Base-by-base conservation (phyloP, 139 green algal genomes). In the Mesostigma viride region DNA sequence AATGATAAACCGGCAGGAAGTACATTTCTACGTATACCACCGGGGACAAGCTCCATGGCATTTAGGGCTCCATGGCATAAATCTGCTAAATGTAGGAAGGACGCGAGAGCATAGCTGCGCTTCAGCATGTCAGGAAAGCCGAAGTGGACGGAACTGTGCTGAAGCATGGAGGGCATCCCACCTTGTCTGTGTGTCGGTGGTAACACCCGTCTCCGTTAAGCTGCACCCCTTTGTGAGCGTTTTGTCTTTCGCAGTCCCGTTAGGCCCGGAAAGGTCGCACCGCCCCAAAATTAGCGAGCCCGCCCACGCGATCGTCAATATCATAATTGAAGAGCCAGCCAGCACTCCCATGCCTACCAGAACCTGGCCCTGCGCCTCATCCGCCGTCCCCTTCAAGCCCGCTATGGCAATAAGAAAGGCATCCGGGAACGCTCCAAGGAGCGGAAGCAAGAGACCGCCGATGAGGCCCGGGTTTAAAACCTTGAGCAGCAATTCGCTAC, bases 401-500 rank as follows among this genome's bases (percentile, higher is more conserved):
- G 66, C 69, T 3, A 72, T 74, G 44, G 79, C 35, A 14, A 88
- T 81, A 64, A 88, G 79, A 3, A 84, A 45, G 4, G 69, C 61
- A 33, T 88, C 82, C 6, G 82, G 82, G 27, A 85, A 63, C 0
- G 82, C 80, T 17, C 82, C 82, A 4, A 88, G 71, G 46, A 83
- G 58, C 0, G 82, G 82, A 35, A 88, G 76, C 8, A 84, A 28
- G 56, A 86, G 67, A 0, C 79, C 82, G 30, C 71, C 71, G 31
- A 68, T 68, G 40, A 79, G 24, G 11, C 83, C 83, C 0, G 83
- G 83, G 64, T 79, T 64, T 0, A 87, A 31, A 0, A 89, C 62
- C 45, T 88, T 73, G 60, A 88, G 78, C 61, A 84, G 72, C 60
- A 81, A n/a, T 74, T 89, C 83, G 35, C 64, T 80, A 31, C 83